Evolutionary conservation across 2,329 filamentous ascomycete species (phyloP).

Genomic region (Neopestalotiopsis sp.): DNA sequence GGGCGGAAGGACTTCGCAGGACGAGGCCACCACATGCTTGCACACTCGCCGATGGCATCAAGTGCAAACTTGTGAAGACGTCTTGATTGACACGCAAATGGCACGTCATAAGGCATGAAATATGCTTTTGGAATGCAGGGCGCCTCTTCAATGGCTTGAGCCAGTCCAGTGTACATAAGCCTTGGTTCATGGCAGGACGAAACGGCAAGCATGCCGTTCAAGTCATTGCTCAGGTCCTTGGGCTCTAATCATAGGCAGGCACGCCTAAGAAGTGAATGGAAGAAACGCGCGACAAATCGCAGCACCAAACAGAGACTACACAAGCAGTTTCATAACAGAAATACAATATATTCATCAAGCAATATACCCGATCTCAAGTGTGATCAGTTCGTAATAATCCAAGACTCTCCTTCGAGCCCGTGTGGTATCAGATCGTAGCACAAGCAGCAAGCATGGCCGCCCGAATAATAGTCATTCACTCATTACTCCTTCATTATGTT

Average conservation of each 20-base stretch:
- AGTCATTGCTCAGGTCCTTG: background rate
- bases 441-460: background rate
- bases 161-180: background rate
- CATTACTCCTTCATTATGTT: conserved; percentile 10
- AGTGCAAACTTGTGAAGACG: background rate
- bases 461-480: conserved; percentile 10
- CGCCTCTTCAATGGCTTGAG: background rate
- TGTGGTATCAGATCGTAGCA: conserved; percentile 5
- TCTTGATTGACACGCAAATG: too few species aligned
- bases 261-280: background rate
- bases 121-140: background rate
- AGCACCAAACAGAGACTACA: background rate
- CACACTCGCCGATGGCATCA: background rate
- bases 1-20: background rate
- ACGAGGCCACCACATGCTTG: background rate
- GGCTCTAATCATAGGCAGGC: background rate
- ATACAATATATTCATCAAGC: background rate
- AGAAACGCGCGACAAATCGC: background rate
- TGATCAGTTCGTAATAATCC: conserved; percentile 6
- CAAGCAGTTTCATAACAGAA: background rate
- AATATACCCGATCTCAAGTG: background rate
- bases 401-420: background rate
- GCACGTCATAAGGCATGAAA: background rate
- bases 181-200: background rate
- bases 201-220: background rate